A percentile compares a stretch with the other conserved stretches of the same genome.
Evolutionary conservation across 345 rosid species (phyloP).

Genomic region (Linum trigynum): DNA sequence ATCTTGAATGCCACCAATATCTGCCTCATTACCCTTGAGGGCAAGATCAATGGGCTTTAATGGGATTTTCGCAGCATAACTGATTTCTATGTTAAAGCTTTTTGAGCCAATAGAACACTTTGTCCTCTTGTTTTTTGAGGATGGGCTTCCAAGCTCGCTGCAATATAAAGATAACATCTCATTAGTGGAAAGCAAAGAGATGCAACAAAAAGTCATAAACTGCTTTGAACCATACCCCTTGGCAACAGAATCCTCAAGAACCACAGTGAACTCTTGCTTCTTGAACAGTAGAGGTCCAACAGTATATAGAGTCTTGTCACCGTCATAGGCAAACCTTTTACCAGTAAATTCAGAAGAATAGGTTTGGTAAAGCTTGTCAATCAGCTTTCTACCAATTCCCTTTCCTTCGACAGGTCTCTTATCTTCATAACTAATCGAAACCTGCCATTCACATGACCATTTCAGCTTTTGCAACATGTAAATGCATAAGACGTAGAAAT

Average conservation of each 20-base stretch:
- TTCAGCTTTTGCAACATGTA: not conserved
- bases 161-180: not conserved
- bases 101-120: constrained; percentile 8
- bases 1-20: constrained; percentile 15
- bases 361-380: constrained; percentile 18
- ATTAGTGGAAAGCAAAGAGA: not conserved
- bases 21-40: constrained; percentile 14
- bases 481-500: not conserved
- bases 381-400: constrained; percentile 18
- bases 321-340: constrained; percentile 28
- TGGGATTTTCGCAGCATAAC: constrained; percentile 23
- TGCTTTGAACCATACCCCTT: constrained; percentile 12
- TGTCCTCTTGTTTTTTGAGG: constrained; percentile 9
- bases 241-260: constrained; percentile 15
- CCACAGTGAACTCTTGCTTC: constrained; percentile 19
- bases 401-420: constrained; percentile 16
- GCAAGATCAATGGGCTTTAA: constrained; percentile 19
- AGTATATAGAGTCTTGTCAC: constrained; percentile 23
- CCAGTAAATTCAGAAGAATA: constrained; percentile 20
- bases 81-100: constrained; percentile 16
- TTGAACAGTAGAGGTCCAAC: constrained; percentile 16
- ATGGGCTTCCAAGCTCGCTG: constrained; percentile 8
- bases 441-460: constrained; percentile 7
- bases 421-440: constrained; percentile 22
- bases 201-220: not conserved